phyloP scores from a whole-genome alignment of 1,139 yeast species.

The Candida albicans region DNA sequence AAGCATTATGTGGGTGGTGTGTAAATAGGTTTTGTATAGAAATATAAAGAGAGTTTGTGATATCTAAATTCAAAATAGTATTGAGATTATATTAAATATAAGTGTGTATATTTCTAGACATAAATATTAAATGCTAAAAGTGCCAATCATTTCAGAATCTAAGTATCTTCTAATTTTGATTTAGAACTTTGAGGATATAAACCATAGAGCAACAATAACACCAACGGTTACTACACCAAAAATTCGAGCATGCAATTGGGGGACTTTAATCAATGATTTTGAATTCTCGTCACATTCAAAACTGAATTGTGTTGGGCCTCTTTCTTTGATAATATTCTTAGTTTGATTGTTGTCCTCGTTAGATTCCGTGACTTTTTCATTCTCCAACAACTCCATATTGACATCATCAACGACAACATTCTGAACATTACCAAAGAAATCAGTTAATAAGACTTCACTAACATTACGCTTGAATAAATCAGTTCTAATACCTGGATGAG shows the following conservation, averaged over 20 bases:
- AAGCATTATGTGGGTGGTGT: not conserved
- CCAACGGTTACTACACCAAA: slow-evolving; percentile 19
- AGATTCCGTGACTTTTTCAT: not conserved
- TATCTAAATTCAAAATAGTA: too few relatives aligned
- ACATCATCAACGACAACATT: slow-evolving; percentile 68
- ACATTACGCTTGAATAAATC: slow-evolving; percentile 73
- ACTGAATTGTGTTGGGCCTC: slow-evolving; percentile 13
- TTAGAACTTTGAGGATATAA: slow-evolving; percentile 16
- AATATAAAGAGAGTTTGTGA: not conserved
- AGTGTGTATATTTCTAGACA: too few relatives aligned
- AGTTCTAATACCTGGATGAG: slow-evolving; percentile 87
- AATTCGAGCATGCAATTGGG: slow-evolving; percentile 17
- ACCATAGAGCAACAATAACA: slow-evolving; percentile 24
- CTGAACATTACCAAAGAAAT: slow-evolving; percentile 93
- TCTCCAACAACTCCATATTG: slow-evolving; percentile 33
- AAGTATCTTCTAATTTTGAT: not conserved
- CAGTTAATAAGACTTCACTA: slow-evolving; percentile 76
- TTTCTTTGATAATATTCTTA: not conserved
- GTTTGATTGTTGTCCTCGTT: not conserved
- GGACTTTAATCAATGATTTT: slow-evolving; percentile 15
- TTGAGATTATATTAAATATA: too few relatives aligned
- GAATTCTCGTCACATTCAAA: slow-evolving; percentile 15
- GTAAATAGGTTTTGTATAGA: not conserved
- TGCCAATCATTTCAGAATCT: not conserved
- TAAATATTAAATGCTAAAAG: too few relatives aligned